These are phyloP conservation scores for Agaricus blazei DNA, from an alignment of 768 basidiomycete species.

Conservation along the genomic window DNA sequence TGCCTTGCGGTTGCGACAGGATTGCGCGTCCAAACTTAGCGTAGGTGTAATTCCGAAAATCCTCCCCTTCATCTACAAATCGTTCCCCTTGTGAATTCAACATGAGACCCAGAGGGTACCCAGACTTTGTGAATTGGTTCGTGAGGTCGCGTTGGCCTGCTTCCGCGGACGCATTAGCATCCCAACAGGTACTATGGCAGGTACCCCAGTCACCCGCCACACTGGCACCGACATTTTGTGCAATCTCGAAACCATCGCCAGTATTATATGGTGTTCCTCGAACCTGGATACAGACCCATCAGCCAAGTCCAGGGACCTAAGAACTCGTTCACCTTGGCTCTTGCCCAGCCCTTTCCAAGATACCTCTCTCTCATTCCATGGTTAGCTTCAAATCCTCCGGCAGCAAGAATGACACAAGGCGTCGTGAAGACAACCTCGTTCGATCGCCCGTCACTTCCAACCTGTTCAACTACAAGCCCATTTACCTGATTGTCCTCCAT, in stretches of 20 bases:
- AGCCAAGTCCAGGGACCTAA: not conserved
- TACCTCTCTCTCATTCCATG: constrained; percentile 43
- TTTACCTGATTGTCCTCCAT: constrained; percentile 30
- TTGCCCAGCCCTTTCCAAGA: constrained; percentile 55
- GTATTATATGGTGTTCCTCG: constrained; percentile 69
- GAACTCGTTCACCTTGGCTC: constrained; percentile 40
- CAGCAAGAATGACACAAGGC: constrained; percentile 52
- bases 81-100: constrained; percentile 50
- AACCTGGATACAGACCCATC: constrained; percentile 32
- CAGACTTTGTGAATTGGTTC: constrained; percentile 71
- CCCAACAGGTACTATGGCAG: constrained; percentile 75
- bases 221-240: constrained; percentile 43
- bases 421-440: constrained; percentile 30
- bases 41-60: constrained; percentile 71
- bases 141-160: constrained; percentile 52
- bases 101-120: constrained; percentile 71
- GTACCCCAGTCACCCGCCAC: constrained; percentile 62
- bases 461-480: constrained; percentile 31
- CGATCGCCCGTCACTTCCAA: constrained; percentile 37
- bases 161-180: constrained; percentile 49
- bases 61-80: constrained; percentile 70
- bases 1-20: constrained; percentile 50
- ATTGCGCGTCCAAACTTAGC: constrained; percentile 63
- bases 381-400: constrained; percentile 65
- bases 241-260: constrained; percentile 59